Evolutionary conservation across 352 stramenopile genomes (phyloP), one percentile per base, ranked within the genome.

Genomic region (Globisporangium rhizosaccharum): DNA sequence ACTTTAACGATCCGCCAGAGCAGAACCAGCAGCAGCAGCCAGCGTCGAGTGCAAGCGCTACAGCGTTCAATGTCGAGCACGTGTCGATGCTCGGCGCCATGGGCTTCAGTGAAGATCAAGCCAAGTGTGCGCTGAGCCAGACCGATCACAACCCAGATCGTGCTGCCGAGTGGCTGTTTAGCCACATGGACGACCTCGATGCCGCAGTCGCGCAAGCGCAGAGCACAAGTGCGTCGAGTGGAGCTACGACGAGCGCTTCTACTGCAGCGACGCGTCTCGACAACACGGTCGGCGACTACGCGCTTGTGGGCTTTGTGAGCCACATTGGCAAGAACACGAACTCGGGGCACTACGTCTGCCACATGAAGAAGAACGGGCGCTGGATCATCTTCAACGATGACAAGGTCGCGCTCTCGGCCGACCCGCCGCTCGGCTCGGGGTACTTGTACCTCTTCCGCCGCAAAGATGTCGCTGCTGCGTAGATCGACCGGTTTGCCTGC

Each of bases 331-430:
- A 97, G 65, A 98, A 98, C 71, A 98, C 96, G 10, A 95, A 80
- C 70, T 98, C 92, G 63, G 97, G 97, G 0, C 97, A 99, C 73
- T 99, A 99, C 72, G 96, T 99, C 28, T 93, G 86, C 42, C 97
- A 99, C 73, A 88, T 99, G 70, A 98, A 98, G 73, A 98, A 98
- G 66, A 71, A 97, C 18, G 91, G 85, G 8, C 86, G 90, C 59
- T 99, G 97, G 97, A 78, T 98, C 48, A 99, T 99, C 65, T 99
- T 98, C 70, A 99, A 99, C 72, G 97, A 99, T 66, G 92, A 98
- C 72, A 99, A 99, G 73, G 95, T 99, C 17, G 96, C 95, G 26
- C 61, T 97, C 3, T 98, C 94, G 6, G 82, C 98, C 59, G 81
- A 94, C 56, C 94, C 97, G 23, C 97, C 97, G 9, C 81, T 98